Conservation (phyloP, 139 green algal genomes). For the Chlamydomonas eustigma region DNA sequence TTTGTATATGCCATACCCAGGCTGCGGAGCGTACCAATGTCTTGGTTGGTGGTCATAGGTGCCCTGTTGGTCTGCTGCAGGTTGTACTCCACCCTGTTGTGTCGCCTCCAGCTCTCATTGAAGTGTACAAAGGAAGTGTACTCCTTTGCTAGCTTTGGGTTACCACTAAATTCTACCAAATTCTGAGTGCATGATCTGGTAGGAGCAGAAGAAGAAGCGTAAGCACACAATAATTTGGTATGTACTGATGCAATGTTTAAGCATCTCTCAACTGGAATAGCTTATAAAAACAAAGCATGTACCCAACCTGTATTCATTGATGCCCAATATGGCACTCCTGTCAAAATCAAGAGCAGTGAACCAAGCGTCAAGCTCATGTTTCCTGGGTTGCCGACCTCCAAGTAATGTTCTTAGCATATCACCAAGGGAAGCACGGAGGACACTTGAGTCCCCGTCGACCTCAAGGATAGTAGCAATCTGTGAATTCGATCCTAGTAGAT, state of each 20-base stretch:
- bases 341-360: slow-evolving; percentile 38
- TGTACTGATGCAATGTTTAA: too few relatives aligned
- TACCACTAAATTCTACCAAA: slow-evolving; percentile 19
- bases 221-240: too few relatives aligned
- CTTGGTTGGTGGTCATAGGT: slow-evolving; percentile 29
- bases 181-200: slow-evolving; percentile 8
- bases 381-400: slow-evolving; percentile 18
- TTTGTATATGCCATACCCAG: too few relatives aligned
- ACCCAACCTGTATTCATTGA: slow-evolving; percentile 20
- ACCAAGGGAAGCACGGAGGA: slow-evolving; percentile 24
- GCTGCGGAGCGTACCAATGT: slow-evolving; percentile 32
- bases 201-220: too few relatives aligned
- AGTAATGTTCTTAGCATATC: slow-evolving; percentile 27
- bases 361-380: slow-evolving; percentile 31
- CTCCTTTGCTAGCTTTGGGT: not conserved
- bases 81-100: slow-evolving; percentile 31
- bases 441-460: slow-evolving; percentile 18
- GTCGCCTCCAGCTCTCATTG: slow-evolving; percentile 21
- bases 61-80: slow-evolving; percentile 21
- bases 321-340: slow-evolving; percentile 15
- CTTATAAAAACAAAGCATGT: too few relatives aligned
- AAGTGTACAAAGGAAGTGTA: slow-evolving; percentile 22
- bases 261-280: too few relatives aligned
- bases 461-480: slow-evolving; percentile 15
- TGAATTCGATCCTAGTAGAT: slow-evolving; percentile 21